A percentile compares a stretch with the other conserved stretches of the same genome.
phyloP scores from a whole-genome alignment of 2,329 filamentous ascomycete species.

The Podosphaera xanthii region DNA sequence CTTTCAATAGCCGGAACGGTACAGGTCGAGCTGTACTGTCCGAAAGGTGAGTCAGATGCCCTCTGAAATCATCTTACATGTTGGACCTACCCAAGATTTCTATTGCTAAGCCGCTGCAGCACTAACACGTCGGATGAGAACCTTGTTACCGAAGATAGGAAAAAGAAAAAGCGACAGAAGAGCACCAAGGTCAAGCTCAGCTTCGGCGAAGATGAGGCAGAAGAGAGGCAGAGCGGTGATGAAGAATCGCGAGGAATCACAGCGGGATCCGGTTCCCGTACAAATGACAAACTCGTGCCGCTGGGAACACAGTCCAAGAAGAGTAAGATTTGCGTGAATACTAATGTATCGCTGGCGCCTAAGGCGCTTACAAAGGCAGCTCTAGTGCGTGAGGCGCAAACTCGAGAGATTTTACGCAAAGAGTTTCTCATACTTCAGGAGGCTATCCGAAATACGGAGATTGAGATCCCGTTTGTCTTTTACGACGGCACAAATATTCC shows the following conservation, averaged over 20 bases:
- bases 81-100: neutral
- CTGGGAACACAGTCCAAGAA: conserved; percentile 9
- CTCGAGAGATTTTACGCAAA: conserved; percentile 49
- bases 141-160: conserved; percentile 5
- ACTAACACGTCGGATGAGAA: conserved; percentile 21
- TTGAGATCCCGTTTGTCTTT: conserved; percentile 85
- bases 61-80: neutral
- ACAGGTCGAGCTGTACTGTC: neutral
- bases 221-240: conserved; percentile 15
- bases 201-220: conserved; percentile 34
- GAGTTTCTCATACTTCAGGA: conserved; percentile 72
- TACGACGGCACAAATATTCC: conserved; percentile 86
- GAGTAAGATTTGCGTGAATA: conserved; percentile 36
- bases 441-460: conserved; percentile 68
- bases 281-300: conserved; percentile 1
- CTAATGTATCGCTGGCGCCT: conserved; percentile 38
- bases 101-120: conserved; percentile 1
- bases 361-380: conserved; percentile 57
- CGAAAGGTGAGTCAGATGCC: neutral
- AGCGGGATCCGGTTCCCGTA: neutral
- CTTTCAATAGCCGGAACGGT: neutral
- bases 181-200: conserved; percentile 27
- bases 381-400: conserved; percentile 55
- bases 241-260: neutral
- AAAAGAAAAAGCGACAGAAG: conserved; percentile 25